Evolutionary conservation across 306 rosid species (phyloP), one percentile per base, ranked within the genome.

Genomic region (Calophaca sinica): DNA sequence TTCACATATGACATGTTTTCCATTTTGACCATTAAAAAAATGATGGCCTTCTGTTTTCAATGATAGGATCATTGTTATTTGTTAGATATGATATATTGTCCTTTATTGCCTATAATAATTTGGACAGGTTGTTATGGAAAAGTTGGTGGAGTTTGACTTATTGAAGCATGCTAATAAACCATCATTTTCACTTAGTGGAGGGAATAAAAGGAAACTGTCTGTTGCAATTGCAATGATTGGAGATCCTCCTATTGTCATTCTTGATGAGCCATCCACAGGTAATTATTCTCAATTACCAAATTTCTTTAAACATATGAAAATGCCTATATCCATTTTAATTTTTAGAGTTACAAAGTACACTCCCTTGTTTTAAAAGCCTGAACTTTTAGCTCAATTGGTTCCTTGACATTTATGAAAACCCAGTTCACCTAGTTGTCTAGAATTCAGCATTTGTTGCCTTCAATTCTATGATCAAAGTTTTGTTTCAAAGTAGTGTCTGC

Each of bases 241-340:
- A 68, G 97, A 94, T 83, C 98, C 98, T 81, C 92, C 98, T 55
- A 90, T 94, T 35, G 98, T 94, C 79, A 89, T 94, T 86, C 97
- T 94, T 78, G 97, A 91, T 85, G 97, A 94, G 66, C 98, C 98
- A 68, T 94, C 98, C 55, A 94, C 98, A 26, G 98, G 98, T 93
- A n/a, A 5, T 70, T 48, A 9, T 59, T 68, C 32, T 33, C 39
- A 66, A 11, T 55, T 48, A 49, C 49, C 50, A 41, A 57, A 39
- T 68, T 59, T 68, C 55, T 68, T 44, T 75, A n/a, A 38, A 76
- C 60, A 44, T 68, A 48, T 61, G 29, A 39, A 60, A 54, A 68
- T 73, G 55, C 68, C 53, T 80, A 59, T 68, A 14, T 52, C 62
- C 38, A 72, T 66, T 80, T 66, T 46, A 48, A 66, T 7, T 32